Evolutionary conservation across 83 land plant species (phyloP).

Genomic region (Picea abies): DNA sequence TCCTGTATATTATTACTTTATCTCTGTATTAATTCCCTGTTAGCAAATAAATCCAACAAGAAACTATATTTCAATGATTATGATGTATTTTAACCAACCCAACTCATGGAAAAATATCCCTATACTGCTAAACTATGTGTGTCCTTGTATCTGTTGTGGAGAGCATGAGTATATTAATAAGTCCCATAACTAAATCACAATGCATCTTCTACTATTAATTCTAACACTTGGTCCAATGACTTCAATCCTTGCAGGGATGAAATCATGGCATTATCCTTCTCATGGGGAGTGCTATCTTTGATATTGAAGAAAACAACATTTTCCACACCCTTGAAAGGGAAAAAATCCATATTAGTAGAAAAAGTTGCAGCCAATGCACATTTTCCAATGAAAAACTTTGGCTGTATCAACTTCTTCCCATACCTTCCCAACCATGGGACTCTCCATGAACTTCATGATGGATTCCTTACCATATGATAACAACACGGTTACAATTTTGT

Average conservation of each 20-base stretch:
- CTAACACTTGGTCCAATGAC: constrained; percentile 53
- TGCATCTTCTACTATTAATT: constrained; percentile 68
- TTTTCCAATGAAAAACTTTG: too few species aligned
- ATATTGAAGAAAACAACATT: constrained; percentile 78
- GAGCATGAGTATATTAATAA: constrained; percentile 64
- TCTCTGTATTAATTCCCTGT: too few species aligned
- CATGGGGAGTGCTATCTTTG: constrained; percentile 36
- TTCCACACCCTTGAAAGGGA: constrained; percentile 42
- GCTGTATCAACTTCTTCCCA: too few species aligned
- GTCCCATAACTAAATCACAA: constrained; percentile 31
- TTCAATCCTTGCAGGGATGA: constrained; percentile 38
- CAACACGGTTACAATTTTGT: too few species aligned
- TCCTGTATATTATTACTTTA: not conserved
- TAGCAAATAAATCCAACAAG: too few species aligned
- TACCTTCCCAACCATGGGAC: too few species aligned
- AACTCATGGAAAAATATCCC: constrained; percentile 21
- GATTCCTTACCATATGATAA: too few species aligned
- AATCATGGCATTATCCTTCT: constrained; percentile 54
- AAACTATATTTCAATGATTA: too few species aligned
- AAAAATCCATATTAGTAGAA: constrained; percentile 2
- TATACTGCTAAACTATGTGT: constrained; percentile 41
- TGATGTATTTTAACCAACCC: constrained; percentile 15
- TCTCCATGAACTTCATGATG: too few species aligned
- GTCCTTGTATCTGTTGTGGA: constrained; percentile 73
- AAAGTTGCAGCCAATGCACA: not conserved